Evolutionary conservation across 2,329 filamentous ascomycete species (phyloP), one percentile per base, ranked within the genome.

Genomic region (Aphanoascus verrucosus): DNA sequence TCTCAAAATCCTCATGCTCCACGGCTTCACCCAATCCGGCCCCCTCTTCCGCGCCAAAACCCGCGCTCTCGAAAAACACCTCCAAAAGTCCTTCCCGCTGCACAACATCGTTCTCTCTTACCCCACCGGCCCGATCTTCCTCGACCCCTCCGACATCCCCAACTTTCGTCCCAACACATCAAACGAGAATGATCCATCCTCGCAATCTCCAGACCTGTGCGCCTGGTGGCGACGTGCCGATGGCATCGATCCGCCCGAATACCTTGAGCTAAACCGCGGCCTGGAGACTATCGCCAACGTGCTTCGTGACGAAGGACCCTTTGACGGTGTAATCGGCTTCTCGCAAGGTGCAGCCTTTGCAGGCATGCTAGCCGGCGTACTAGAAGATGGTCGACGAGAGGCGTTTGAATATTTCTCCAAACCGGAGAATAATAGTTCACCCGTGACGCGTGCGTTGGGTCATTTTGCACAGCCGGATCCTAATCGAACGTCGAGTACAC

Each of bases 21-120:
- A 90, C 63, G 86, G 91, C 69, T 96, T 83, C 78, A 95, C 91
- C 6, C 91, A 97, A 75, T 94, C 87, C 28, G 89, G 90, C 3
- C 70, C 83, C 3, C 75, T 89, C 58, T 96, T 96, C 79, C 84
- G 82, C 66, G 80, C 84, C 68, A 96, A 96, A 74, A 94, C 88
- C 44, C 86, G 88, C 67, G 88, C 88, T 9, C 76, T 96, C 1
- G 82, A 89, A 62, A 95, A 96, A 69, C 75, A 84, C 52, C 78
- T 96, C 54, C 69, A 75, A 56, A 95, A 94, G 65, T 73, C 81
- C 28, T 85, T 96, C 58, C 78, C 81, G 7, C 69, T 77, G 1
- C 77, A 83, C 43, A 71, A 78, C 53, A 70, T 83, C 38, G 68
- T 74, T 2, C 75, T 88, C 51, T 69, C 81, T 64, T 89, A 86